Percentiles rank a stretch among this genome's conserved stretches.
Evolutionary conservation across 139 green algal genomes (phyloP).

Genomic region (Zygnema cylindricum): DNA sequence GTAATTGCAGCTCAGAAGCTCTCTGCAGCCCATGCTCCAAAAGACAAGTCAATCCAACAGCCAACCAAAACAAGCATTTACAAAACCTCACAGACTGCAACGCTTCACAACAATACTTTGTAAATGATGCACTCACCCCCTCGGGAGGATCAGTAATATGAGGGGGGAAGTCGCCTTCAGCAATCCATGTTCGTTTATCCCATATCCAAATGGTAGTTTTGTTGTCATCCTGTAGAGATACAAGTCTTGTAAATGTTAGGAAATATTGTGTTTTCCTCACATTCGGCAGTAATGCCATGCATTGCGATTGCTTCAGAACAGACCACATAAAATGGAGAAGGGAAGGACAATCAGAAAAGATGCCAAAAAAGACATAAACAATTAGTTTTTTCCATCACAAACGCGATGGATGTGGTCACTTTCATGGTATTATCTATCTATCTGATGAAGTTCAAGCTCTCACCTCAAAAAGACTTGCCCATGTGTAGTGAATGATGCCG

Average conservation of each 20-base stretch:
- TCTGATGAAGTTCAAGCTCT: too few species aligned
- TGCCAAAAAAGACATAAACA: too few species aligned
- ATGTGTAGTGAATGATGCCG: slow-evolving; percentile 53
- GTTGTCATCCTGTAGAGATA: slow-evolving; percentile 18
- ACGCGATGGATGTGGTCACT: too few species aligned
- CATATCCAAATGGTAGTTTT: slow-evolving; percentile 1
- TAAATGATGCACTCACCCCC: slow-evolving; percentile 10
- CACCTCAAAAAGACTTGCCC: slow-evolving; percentile 35
- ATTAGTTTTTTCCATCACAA: too few species aligned
- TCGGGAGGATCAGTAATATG: slow-evolving; percentile 19
- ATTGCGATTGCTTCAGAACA: neutral
- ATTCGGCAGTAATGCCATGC: neutral
- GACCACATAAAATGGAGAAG: neutral
- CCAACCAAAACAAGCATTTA: neutral
- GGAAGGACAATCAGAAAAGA: neutral
- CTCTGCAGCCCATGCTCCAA: slow-evolving; percentile 9
- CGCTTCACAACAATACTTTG: neutral
- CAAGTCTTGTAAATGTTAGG: neutral
- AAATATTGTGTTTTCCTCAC: neutral
- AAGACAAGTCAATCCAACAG: too few species aligned
- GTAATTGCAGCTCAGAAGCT: neutral
- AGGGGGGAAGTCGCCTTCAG: neutral
- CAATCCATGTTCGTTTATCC: slow-evolving; percentile 15
- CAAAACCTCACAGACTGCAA: neutral
- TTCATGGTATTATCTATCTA: too few species aligned